Conservation (phyloP, 805 yeast species). For the Pichia californica region DNA sequence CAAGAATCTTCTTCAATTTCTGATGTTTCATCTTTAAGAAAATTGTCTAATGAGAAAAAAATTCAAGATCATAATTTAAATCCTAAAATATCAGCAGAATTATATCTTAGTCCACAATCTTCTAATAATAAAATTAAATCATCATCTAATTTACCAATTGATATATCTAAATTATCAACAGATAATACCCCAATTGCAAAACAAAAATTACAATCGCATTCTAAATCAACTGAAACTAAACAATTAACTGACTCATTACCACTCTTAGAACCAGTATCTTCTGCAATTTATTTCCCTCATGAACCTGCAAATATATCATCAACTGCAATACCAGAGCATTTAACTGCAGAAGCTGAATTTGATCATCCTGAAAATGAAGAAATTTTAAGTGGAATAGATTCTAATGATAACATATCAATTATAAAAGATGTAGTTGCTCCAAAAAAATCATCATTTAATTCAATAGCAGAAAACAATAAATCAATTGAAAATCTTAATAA, state of each 20-base stretch:
- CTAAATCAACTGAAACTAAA: background rate
- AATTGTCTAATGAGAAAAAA: background rate
- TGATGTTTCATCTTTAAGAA: background rate
- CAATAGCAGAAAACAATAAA: background rate
- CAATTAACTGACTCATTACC: constrained; percentile 13
- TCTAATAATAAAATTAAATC: background rate
- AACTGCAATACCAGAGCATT: constrained; percentile 29
- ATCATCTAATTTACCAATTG: background rate
- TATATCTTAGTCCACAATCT: background rate
- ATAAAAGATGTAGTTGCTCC: too few species aligned
- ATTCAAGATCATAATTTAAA: background rate
- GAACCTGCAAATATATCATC: constrained; percentile 33
- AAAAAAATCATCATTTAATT: too few species aligned
- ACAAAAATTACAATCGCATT: background rate
- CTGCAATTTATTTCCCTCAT: constrained; percentile 69
- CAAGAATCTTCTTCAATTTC: background rate
- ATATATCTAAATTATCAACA: background rate
- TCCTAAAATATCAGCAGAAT: constrained; percentile 1
- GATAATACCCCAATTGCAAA: background rate
- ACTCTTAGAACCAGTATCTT: constrained; percentile 52
- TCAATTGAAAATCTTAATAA: too few species aligned
- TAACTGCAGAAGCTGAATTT: constrained; percentile 45
- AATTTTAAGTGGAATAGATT: background rate
- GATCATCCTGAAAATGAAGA: constrained; percentile 26
- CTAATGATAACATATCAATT: too few species aligned